Evolutionary conservation across 306 rosid genomes (phyloP).

Genomic region (Trichosanthes truncata): DNA sequence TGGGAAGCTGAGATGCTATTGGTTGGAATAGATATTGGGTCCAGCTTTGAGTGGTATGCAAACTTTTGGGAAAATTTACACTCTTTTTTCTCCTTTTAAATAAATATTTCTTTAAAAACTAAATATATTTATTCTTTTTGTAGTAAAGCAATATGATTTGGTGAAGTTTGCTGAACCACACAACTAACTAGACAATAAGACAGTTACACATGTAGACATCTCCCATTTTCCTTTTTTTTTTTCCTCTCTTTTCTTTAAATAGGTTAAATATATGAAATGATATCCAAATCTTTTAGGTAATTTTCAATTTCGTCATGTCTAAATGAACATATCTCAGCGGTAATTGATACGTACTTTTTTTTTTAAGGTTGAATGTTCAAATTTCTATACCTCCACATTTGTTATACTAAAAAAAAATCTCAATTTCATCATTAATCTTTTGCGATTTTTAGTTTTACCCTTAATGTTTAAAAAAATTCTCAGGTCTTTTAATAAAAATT

Average conservation of each 20-base stretch:
- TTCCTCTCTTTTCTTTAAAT: too few relatives aligned
- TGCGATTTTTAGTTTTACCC: too few relatives aligned
- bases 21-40: constrained; percentile 63
- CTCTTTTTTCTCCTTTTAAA: not conserved
- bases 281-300: too few relatives aligned
- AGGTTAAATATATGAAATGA: not conserved
- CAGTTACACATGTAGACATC: not conserved
- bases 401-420: too few relatives aligned
- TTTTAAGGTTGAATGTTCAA: too few relatives aligned
- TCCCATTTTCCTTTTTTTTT: not conserved
- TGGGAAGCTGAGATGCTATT: constrained; percentile 43
- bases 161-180: constrained; percentile 9
- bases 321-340: too few relatives aligned
- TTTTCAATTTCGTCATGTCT: too few relatives aligned
- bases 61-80: not conserved
- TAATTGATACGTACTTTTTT: too few relatives aligned
- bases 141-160: not conserved
- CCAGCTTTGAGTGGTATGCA: constrained; percentile 25
- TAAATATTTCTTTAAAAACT: not conserved
- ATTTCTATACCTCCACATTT: too few relatives aligned
- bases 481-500: too few relatives aligned
- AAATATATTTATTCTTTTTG: not conserved
- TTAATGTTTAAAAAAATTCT: too few relatives aligned
- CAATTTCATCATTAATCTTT: too few relatives aligned
- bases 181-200: not conserved